Percentiles rank a stretch among this genome's conserved stretches.
Conservation (phyloP, 495 filamentous ascomycete species). For the Aspergillus sclerotioniger region DNA sequence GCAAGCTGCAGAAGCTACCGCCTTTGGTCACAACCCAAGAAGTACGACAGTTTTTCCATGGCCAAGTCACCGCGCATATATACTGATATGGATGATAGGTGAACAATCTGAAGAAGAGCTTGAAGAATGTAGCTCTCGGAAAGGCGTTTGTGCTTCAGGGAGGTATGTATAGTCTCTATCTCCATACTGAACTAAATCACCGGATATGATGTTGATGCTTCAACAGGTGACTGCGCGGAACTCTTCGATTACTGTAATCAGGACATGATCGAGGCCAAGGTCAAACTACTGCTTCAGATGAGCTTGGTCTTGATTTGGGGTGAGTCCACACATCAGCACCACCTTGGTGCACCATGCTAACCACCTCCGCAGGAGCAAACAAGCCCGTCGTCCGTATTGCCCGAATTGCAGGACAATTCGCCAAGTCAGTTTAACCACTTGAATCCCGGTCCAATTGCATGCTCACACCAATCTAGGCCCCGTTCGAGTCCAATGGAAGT, state of each 20-base stretch:
- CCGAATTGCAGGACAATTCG: conserved; percentile 95
- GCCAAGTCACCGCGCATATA: too few species aligned
- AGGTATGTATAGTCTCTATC: conserved; percentile 34
- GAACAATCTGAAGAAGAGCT: conserved; percentile 65
- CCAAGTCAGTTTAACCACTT: conserved; percentile 53
- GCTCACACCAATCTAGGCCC: conserved; percentile 48
- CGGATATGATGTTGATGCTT: neutral
- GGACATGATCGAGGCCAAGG: conserved; percentile 86
- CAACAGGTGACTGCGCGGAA: conserved; percentile 83
- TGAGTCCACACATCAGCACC: conserved; percentile 23
- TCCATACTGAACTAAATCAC: neutral
- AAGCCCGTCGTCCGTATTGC: conserved; percentile 94
- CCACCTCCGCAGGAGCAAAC: conserved; percentile 52
- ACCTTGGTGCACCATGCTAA: neutral
- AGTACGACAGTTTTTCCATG: conserved; percentile 31
- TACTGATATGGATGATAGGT: conserved; percentile 51
- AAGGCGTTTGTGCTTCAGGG: conserved; percentile 95
- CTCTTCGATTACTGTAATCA: conserved; percentile 95
- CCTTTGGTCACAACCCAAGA: conserved; percentile 87
- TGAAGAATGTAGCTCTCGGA: conserved; percentile 84
- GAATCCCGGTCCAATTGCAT: neutral
- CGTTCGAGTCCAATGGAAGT: conserved; percentile 84
- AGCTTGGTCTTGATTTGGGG: conserved; percentile 89
- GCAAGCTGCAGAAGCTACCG: conserved; percentile 73
- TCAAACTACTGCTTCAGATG: conserved; percentile 96